Evolutionary conservation across 2,329 filamentous ascomycete genomes (phyloP), one percentile per base, ranked within the genome.

Genomic region (Penicillium aurantiogriseum): DNA sequence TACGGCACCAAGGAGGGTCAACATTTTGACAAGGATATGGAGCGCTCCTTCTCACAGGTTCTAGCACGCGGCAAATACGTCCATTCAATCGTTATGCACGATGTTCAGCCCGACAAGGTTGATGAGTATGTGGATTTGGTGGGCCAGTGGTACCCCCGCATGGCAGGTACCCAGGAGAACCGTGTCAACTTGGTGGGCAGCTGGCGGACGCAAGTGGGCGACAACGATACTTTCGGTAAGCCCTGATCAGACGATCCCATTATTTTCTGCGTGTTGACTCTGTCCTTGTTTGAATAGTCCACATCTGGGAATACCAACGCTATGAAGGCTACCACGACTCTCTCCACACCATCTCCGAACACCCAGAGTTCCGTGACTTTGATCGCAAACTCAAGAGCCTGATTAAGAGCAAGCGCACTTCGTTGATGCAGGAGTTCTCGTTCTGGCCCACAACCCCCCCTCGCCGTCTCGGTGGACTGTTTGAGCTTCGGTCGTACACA

Each of bases 301-400:
- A 99, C 75, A 99, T 99, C 70, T 99, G 94, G 94, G 94, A 99
- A 77, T 99, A 99, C 76, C 92, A 97, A 77, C 89, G 92, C 69
- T 99, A 97, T 78, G 84, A 92, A 67, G 94, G 94, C 60, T 97
- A 97, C 77, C 94, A 99, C 77, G 87, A 89, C 59, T 97, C 94
- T 21, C 83, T 96, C 46, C 85, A 97, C 79, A 85, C 84, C 67
- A 96, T 97, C 65, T 86, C 90, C 59, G 80, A 83, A 67, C 91
- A 96, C 69, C 89, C 91, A 62, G 91, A 92, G 19, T 97, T 91
- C 74, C 79, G 87, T 65, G 88, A 85, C 10, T 97, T 97, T 72
- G 91, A 96, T 73, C 80, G 80, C 62, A 90, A 93, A 77, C 87
- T 99, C 51, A 92, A 92, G 76, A 82, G 80, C n/a, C 81, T 97